These are phyloP conservation scores for Rostrohypoxylon terebratum DNA, from an alignment of 495 filamentous ascomycete species.

Conservation along the genomic window DNA sequence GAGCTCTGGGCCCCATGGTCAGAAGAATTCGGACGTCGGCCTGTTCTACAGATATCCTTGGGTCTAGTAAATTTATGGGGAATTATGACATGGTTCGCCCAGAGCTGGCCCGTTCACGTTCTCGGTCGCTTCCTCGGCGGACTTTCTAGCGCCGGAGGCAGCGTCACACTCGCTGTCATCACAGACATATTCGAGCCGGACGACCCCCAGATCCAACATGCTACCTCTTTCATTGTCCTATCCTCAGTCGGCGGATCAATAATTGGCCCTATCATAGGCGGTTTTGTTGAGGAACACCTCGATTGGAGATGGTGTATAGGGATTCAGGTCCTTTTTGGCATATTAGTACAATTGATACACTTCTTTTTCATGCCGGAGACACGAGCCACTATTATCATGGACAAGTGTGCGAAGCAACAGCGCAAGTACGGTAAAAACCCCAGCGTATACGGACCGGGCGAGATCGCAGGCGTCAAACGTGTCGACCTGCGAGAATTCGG, in stretches of 20 bases:
- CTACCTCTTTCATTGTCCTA: conserved; percentile 71
- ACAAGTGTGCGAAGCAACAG: conserved; percentile 67
- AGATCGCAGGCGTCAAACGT: conserved; percentile 52
- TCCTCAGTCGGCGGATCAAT: conserved; percentile 60
- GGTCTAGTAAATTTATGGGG: conserved; percentile 71
- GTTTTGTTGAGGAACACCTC: conserved; percentile 58
- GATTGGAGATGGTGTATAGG: conserved; percentile 53
- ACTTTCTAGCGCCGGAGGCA: conserved; percentile 70
- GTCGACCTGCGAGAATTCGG: conserved; percentile 67
- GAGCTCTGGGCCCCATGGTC: conserved; percentile 77
- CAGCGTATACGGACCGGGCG: conserved; percentile 70
- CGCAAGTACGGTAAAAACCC: conserved; percentile 58
- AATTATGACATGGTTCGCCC: conserved; percentile 64
- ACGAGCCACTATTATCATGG: conserved; percentile 68
- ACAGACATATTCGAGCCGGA: conserved; percentile 72
- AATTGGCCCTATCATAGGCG: conserved; percentile 69
- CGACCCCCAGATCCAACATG: conserved; percentile 64
- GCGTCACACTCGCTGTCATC: conserved; percentile 72
- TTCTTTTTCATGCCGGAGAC: conserved; percentile 61
- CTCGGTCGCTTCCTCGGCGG: conserved; percentile 69
- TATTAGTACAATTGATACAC: conserved; percentile 64
- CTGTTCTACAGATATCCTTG: conserved; percentile 66
- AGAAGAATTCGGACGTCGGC: conserved; percentile 70
- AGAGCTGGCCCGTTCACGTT: conserved; percentile 68
- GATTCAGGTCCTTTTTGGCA: conserved; percentile 37